Percentiles rank a stretch among this genome's conserved stretches.
Conservation (phyloP, 768 basidiomycete species). For the Suillus alpinus region DNA sequence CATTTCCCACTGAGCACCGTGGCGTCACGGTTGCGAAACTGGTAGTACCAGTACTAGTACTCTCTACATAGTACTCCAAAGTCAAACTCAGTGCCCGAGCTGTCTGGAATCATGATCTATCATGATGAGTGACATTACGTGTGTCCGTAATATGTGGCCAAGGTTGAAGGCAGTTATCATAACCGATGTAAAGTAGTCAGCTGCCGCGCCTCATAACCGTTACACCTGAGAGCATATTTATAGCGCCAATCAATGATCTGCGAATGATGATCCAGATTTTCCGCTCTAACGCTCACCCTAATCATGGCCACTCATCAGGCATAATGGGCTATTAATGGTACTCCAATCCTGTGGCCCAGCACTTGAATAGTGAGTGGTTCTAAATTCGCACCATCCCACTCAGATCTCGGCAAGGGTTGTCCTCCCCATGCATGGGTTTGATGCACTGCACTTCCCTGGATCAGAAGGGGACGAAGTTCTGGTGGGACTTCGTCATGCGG, state of each 20-base stretch:
- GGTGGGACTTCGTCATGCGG: background rate
- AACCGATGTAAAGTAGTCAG: too few relatives aligned
- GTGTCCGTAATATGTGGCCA: too few relatives aligned
- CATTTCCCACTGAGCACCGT: too few relatives aligned
- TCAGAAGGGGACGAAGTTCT: background rate
- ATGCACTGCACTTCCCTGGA: background rate
- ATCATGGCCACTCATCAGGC: background rate
- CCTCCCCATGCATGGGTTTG: background rate
- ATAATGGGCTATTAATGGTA: background rate
- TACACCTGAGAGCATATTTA: background rate
- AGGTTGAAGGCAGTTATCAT: too few relatives aligned
- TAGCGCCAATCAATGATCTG: background rate
- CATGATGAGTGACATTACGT: too few relatives aligned
- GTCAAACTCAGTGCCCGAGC: too few relatives aligned
- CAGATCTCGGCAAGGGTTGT: background rate
- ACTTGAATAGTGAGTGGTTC: background rate
- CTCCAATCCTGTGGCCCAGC: background rate
- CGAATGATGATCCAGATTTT: background rate
- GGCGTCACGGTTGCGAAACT: too few relatives aligned
- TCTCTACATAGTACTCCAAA: too few relatives aligned
- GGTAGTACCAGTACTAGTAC: too few relatives aligned
- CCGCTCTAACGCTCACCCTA: background rate
- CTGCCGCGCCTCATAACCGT: too few relatives aligned
- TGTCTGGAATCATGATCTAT: too few relatives aligned
- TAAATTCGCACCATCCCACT: background rate